phyloP scores from a whole-genome alignment of 352 stramenopile genomes.

The Globisporangium sylvaticum region DNA sequence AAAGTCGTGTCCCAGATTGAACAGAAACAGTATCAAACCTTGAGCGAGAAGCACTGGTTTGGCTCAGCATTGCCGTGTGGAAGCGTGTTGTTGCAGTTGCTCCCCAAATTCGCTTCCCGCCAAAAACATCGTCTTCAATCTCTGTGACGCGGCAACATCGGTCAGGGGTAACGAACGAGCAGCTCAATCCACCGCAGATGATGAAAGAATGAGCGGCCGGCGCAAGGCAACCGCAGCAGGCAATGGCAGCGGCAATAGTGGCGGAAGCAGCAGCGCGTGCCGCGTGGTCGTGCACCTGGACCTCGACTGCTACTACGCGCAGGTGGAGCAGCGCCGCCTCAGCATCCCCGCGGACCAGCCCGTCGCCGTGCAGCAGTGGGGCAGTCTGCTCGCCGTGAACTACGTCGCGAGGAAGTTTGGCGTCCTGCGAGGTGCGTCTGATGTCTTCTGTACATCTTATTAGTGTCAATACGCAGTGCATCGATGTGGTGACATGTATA shows the following conservation, averaged over 20 bases:
- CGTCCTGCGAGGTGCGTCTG: constrained; percentile 47
- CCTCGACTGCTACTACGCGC: constrained; percentile 87
- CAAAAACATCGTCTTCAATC: not conserved
- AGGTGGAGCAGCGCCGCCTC: constrained; percentile 79
- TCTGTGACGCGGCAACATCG: not conserved
- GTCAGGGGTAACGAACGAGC: not conserved
- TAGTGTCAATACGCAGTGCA: not conserved
- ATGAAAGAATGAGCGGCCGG: constrained; percentile 6
- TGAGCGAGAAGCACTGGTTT: no score
- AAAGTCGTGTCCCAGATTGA: no score
- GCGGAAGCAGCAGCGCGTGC: not conserved
- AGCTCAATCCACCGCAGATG: not conserved
- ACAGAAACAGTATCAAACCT: no score
- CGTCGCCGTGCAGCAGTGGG: constrained; percentile 83
- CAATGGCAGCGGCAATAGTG: not conserved
- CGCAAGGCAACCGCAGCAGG: not conserved
- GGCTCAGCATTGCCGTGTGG: no score
- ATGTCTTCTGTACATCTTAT: not conserved
- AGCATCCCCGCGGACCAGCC: constrained; percentile 55
- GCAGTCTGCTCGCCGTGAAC: constrained; percentile 79
- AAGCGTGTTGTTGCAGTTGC: no score
- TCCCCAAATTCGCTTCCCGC: not conserved
- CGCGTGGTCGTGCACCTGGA: constrained; percentile 84
- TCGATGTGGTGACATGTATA: not conserved
- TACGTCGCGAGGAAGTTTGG: constrained; percentile 74